Evolutionary conservation across 352 stramenopile genomes (phyloP), one percentile per base, ranked within the genome.

Genomic region (Hyaloperonospora brassicae): DNA sequence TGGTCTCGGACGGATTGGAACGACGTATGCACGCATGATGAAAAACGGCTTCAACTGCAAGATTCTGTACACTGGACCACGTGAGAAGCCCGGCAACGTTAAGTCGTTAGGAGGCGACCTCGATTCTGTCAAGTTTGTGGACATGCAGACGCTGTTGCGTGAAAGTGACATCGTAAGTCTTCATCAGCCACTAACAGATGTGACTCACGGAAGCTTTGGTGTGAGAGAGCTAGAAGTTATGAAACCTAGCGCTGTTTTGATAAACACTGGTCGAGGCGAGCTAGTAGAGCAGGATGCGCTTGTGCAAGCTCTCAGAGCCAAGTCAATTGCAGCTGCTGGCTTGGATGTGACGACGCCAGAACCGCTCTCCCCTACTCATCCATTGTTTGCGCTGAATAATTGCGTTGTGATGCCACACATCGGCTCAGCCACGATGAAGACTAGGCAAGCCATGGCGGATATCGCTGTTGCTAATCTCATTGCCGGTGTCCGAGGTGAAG

Each of bases 201-300:
- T 70, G 14, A 97, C 86, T 10, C 68, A 70, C 2, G 48, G 78
- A 24, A 65, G 87, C 38, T 89, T 97, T 34, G 79, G 84, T 34
- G 66, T 76, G 1, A 76, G 79, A 2, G 69, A 80, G 22, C 76
- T 97, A 23, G 57, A 66, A 8, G 46, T 78, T n/a, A 95, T 97
- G 81, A 90, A 95, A 57, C 49, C 68, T 10, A 68, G 66, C 30
- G 84, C 87, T n/a, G 82, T 95, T 47, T 70, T 97, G 38, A 83
- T 97, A 38, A 97, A 97, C 64, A 96, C 93, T 54, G 86, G 85
- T 36, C 75, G 91, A 39, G 91, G 91, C 38, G 87, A 93, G 23
- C 74, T 97, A 44, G 79, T 97, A 35, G 84, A 97, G 59, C 89
- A 95, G 53, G 76, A 89, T 24, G 79, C 81, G 25, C 70, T 92